phyloP scores from a whole-genome alignment of 768 basidiomycete species.

The Mycena filopes region DNA sequence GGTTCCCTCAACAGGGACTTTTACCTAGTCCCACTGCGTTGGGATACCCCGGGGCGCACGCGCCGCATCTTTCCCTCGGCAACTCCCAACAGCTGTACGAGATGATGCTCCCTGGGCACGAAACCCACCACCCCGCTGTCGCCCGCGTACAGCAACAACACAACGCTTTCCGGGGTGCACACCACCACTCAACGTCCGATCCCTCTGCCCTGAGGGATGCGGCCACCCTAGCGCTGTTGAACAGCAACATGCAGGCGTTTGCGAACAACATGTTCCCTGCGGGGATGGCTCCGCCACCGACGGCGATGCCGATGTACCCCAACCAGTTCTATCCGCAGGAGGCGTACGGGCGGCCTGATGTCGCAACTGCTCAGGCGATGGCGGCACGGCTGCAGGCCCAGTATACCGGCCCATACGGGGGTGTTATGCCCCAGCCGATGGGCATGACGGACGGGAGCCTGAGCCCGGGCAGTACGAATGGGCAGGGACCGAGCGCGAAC shows the following conservation, averaged over 20 bases:
- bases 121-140: conserved; percentile 71
- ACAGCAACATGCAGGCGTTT: conserved; percentile 66
- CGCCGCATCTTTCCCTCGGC: conserved; percentile 76
- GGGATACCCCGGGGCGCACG: conserved; percentile 64
- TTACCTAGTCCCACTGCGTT: conserved; percentile 65
- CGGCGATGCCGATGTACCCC: conserved; percentile 71
- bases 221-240: conserved; percentile 71
- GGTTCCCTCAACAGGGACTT: conserved; percentile 64
- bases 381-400: conserved; percentile 73
- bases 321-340: conserved; percentile 79
- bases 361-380: conserved; percentile 65
- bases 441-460: conserved; percentile 49
- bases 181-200: conserved; percentile 88
- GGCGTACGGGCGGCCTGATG: conserved; percentile 61
- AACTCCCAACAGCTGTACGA: conserved; percentile 84
- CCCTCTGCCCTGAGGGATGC: conserved; percentile 82
- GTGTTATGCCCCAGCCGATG: conserved; percentile 44
- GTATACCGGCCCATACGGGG: conserved; percentile 63
- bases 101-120: conserved; percentile 74
- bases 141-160: conserved; percentile 85
- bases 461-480: conserved; percentile 55
- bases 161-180: conserved; percentile 75
- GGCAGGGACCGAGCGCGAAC: conserved; percentile 86
- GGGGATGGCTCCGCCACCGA: conserved; percentile 52
- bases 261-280: conserved; percentile 65